Base-by-base conservation (phyloP, 2,329 filamentous ascomycete genomes). In the Ophiocordyceps robertsii region DNA sequence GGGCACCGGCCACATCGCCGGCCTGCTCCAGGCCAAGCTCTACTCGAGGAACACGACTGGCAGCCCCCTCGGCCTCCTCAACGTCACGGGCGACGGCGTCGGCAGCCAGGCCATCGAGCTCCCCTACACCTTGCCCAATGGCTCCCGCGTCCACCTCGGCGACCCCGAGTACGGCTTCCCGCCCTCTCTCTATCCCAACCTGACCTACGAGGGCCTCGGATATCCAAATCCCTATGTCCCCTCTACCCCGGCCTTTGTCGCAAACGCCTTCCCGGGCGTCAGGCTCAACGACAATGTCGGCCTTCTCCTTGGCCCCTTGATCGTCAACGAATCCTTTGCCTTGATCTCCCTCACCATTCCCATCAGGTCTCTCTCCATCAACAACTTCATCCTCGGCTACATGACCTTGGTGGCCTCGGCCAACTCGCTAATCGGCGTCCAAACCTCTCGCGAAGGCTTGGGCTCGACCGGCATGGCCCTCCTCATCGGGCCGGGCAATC, bases 271-370 rank as follows among this genome's bases (percentile, higher is more conserved):
- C 44, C 64, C 65, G 1, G 68, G 59, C 24, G 65, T 75, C 43
- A 61, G 60, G n/a, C 66, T 77, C 31, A 69, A 65, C 46, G 64
- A 62, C 41, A 66, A 66, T 41, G 66, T 59, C 39, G 77, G 77
- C 1, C 66, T 95, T n/a, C 63, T 95, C 2, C 69, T 92, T 0
- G 89, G 89, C 0, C 88, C 88, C 0, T 68, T 85, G 44, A 67
- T 75, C 21, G 62, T 92, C 48, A 92, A 93, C 56, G 65, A 74
- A 37, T 76, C 77, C 0, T 84, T 82, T 48, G 84, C 84, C 19
- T 65, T 95, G 11, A 58, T 94, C 12, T 95, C 88, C 3, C 67
- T 94, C 45, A 94, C 88, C 0, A 64, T 90, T 14, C 85, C 88
- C 0, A 77, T 95, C 42, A 73, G 84, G 46, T 52, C 51, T 79